phyloP scores from a whole-genome alignment of 2,329 filamentous ascomycete species.

The Aspergillus quadricinctus region DNA sequence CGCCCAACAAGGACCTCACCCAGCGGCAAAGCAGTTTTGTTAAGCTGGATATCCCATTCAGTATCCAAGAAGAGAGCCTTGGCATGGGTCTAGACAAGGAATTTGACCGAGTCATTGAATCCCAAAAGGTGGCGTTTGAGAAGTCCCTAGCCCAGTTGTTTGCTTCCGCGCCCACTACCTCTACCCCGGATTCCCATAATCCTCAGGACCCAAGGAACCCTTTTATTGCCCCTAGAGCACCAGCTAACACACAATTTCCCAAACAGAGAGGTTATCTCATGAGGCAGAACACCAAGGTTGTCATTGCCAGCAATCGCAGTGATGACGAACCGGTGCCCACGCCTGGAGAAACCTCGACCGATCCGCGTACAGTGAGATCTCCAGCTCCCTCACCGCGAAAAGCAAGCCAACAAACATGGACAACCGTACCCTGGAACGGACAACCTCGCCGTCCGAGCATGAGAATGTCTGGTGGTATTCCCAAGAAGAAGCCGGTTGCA shows the following conservation, averaged over 20 bases:
- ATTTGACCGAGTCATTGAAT: slow-evolving; percentile 91
- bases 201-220: slow-evolving; percentile 9
- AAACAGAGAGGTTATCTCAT: slow-evolving; percentile 96
- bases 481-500: slow-evolving; percentile 56
- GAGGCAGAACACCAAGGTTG: slow-evolving; percentile 96
- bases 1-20: slow-evolving; percentile 12
- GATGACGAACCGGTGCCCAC: slow-evolving; percentile 47
- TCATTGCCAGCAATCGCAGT: slow-evolving; percentile 76
- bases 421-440: slow-evolving; percentile 93
- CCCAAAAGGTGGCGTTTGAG: slow-evolving; percentile 81
- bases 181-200: slow-evolving; percentile 10
- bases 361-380: slow-evolving; percentile 51
- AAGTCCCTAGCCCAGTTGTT: slow-evolving; percentile 39
- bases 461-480: slow-evolving; percentile 53
- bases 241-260: slow-evolving; percentile 61
- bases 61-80: slow-evolving; percentile 61
- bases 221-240: slow-evolving; percentile 19
- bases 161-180: neutral
- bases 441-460: slow-evolving; percentile 66
- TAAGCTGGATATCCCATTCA: slow-evolving; percentile 75
- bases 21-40: slow-evolving; percentile 70
- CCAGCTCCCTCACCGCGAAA: slow-evolving; percentile 71
- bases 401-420: slow-evolving; percentile 84
- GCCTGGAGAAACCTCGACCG: slow-evolving; percentile 20
- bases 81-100: slow-evolving; percentile 85